Evolutionary conservation across 129 eudicot genomes (phyloP).

Genomic region (carrot (Daucus carota)): DH1_v3.0 NC_030384.2:41204501-41205000

Average conservation of each 20-base stretch:
- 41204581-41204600: not conserved
- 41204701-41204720: not conserved
- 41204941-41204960: not conserved
- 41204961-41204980: not conserved
- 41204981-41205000: not conserved
- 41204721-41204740: not conserved
- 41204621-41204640: too few species aligned
- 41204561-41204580: not conserved
- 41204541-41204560: not conserved
- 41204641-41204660: too few species aligned
- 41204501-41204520: not conserved
- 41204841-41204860: slow-evolving; percentile 13
- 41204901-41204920: not conserved
- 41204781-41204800: slow-evolving; percentile 4
- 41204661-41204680: not conserved
- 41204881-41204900: slow-evolving; percentile 14
- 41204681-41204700: not conserved
- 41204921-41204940: not conserved
- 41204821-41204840: slow-evolving; percentile 11
- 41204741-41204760: slow-evolving; percentile 14
- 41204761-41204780: slow-evolving; percentile 11
- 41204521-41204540: not conserved
- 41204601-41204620: not conserved
- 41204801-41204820: slow-evolving; percentile 13
- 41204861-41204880: slow-evolving; percentile 16